A percentile compares a stretch with the other conserved stretches of the same genome.
Conservation (phyloP, 129 eudicot genomes). For the Saposhnikovia divaricata region DNA sequence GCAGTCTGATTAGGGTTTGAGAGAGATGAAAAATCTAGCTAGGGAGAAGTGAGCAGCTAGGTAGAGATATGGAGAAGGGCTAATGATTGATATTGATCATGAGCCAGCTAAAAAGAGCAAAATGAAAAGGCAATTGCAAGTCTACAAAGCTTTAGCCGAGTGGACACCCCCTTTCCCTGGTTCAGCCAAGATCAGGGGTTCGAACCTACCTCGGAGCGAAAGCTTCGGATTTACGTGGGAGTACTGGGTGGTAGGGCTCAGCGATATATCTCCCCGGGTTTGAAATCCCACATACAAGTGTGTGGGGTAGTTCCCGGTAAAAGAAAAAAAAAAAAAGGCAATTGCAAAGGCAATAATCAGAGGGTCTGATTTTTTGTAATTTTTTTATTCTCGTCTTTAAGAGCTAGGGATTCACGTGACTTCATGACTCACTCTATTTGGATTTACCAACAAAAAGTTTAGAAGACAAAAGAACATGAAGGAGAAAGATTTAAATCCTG, state of each 20-base stretch:
- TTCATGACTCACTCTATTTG: constrained; percentile 20
- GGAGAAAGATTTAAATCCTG: constrained; percentile 19
- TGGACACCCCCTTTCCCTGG: too few species aligned
- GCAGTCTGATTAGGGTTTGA: not conserved
- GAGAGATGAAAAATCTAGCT: not conserved
- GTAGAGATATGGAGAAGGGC: constrained; percentile 4
- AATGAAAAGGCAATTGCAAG: too few species aligned
- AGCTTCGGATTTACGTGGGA: too few species aligned
- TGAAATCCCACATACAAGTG: too few species aligned
- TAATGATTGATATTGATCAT: constrained; percentile 4
- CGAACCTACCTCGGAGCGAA: too few species aligned
- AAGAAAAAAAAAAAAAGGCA: too few species aligned
- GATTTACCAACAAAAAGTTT: constrained; percentile 27
- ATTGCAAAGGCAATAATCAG: constrained; percentile 6
- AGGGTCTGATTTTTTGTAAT: not conserved
- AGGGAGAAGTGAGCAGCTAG: not conserved
- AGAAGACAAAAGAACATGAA: constrained; percentile 40
- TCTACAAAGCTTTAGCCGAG: too few species aligned
- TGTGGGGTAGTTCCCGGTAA: too few species aligned
- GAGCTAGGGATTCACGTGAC: constrained; percentile 45
- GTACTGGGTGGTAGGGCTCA: too few species aligned
- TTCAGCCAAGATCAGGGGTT: too few species aligned
- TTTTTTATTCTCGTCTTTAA: constrained; percentile 15
- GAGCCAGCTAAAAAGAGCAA: constrained; percentile 5
- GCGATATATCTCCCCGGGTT: too few species aligned